Base-by-base conservation (phyloP, 2,329 filamentous ascomycete species). In the Colletotrichum truncatum region DNA sequence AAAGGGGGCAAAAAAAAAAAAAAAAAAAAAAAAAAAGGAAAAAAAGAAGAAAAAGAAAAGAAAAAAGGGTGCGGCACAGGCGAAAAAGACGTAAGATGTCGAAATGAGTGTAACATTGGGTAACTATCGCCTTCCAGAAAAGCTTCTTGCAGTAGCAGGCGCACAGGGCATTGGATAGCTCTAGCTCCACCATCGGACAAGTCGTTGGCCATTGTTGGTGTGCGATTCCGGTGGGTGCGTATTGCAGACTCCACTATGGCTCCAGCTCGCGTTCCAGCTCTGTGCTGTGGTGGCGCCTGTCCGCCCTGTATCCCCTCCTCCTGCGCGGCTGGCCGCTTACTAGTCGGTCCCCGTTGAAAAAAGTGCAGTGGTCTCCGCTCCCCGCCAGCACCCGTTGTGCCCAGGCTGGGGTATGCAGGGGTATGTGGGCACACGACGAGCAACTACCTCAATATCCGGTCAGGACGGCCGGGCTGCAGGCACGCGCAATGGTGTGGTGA, bases 371-470 rank as follows among this genome's bases (percentile, higher is more conserved):
- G 54, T 36, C 54, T 48, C 60, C 60, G 43, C 60, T 64, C 16
- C 39, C 53, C 60, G 36, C 41, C 41, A 49, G 59, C 32, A 48
- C 43, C 56, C 48, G 52, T 38, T 16, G 52, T 49, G 59, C 41
- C 54, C 54, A 55, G 59, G 25, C 52, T 30, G 41, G 52, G 41
- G 52, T 32, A 49, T 39, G 41, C 34, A 57, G 52, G 52, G 58
- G 56, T 41, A 7, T n/a, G 51, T 16, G 43, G 54, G 54, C 28
- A 48, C 52, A 48, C 34, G 59, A 48, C 39, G 32, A 21, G 43
- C 43, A 12, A 49, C n/a, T n/a, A n/a, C 59, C 18, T 57, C 59
- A 61, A 62, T 62, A 28, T 56, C 59, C 32, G 32, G 32, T 56
- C 41, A 32, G 30, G 39, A 45, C 14, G 48, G 48, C 28, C 48